Base-by-base conservation (phyloP, 331 rosid genomes). In the Malus hybrid region DNA sequence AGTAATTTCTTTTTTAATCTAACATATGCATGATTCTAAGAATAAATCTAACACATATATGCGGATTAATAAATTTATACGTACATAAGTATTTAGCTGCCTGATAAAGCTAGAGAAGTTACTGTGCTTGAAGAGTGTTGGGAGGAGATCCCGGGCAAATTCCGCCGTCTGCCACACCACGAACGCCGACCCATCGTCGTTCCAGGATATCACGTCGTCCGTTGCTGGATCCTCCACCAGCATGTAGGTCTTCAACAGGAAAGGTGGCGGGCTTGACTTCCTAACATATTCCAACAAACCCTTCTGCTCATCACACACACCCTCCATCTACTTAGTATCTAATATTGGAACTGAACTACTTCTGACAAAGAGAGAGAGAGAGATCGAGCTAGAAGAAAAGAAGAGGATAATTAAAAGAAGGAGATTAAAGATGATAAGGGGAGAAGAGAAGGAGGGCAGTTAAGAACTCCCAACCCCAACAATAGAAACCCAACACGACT, bases 391-490 rank as follows among this genome's bases (percentile, higher is more conserved):
- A 39, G 7, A 27, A 5, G 12, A 22, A 10, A n/a, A 27, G 18
- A 16, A 56, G 39, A 63, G 44, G 28, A n/a, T 16, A 33, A 52
- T 69, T 32, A 64, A 52, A 84, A 42, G 32, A 29, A 67, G 42
- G 32, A 22, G 57, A 65, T 42, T 50, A 42, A 27, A 57, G 13
- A 31, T 8, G 75, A 20, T 3, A 67, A 16, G 72, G 56, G 14
- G 91, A 89, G 88, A 90, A 93, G 80, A 93, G 98, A 93, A 93
- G 96, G 84, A 91, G 97, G 83, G 97, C 94, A 57, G 96, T 93
- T 90, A 93, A 91, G 94, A 93, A 93, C 82, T 89, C 96, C 98
- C 97, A 93, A 81, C 84, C 96, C 98, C 98, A 93, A 66, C 96
- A 93, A 88, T 91, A 90, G 93, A 93, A 93, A 80, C 98, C 97